A percentile compares a stretch with the other conserved stretches of the same genome.
Conservation (phyloP, 1,139 yeast species). For the Yamadazyma siamensis region DNA sequence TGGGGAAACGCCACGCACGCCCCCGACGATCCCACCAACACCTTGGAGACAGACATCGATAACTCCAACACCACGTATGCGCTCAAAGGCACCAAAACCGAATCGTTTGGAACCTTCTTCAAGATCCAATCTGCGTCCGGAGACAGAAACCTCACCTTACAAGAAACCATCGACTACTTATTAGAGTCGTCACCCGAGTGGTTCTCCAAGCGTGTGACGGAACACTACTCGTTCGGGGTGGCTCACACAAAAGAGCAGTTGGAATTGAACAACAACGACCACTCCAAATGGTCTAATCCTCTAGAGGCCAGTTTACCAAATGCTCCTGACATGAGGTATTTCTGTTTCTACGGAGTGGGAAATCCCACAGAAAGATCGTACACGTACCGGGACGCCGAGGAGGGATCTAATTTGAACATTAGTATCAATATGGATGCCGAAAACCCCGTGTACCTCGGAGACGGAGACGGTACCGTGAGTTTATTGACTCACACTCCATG, state of each 20-base stretch:
- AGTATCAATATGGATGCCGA: constrained; percentile 60
- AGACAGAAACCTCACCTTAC: constrained; percentile 55
- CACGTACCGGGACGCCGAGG: constrained; percentile 65
- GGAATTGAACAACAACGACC: constrained; percentile 58
- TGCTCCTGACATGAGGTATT: constrained; percentile 90
- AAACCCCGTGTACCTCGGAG: constrained; percentile 72
- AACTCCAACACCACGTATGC: constrained; percentile 16
- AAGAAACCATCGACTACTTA: constrained; percentile 63
- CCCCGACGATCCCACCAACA: constrained; percentile 57
- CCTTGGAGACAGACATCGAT: constrained; percentile 20
- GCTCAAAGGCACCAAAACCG: constrained; percentile 26
- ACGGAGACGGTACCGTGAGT: constrained; percentile 96
- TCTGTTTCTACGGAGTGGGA: constrained; percentile 92
- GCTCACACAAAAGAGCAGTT: constrained; percentile 62
- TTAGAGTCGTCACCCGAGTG: constrained; percentile 68
- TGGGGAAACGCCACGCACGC: constrained; percentile 73
- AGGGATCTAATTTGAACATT: constrained; percentile 53
- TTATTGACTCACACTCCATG: constrained; percentile 72
- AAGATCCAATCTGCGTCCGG: constrained; percentile 45
- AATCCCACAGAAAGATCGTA: constrained; percentile 94
- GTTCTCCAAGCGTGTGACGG: constrained; percentile 62
- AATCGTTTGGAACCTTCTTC: constrained; percentile 73
- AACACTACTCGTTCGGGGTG: constrained; percentile 77
- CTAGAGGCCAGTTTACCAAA: constrained; percentile 85
- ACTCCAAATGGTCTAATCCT: constrained; percentile 87